Evolutionary conservation across 139 green algal species (phyloP), one percentile per base, ranked within the genome.

Genomic region (Chlamydomonas incerta): DNA sequence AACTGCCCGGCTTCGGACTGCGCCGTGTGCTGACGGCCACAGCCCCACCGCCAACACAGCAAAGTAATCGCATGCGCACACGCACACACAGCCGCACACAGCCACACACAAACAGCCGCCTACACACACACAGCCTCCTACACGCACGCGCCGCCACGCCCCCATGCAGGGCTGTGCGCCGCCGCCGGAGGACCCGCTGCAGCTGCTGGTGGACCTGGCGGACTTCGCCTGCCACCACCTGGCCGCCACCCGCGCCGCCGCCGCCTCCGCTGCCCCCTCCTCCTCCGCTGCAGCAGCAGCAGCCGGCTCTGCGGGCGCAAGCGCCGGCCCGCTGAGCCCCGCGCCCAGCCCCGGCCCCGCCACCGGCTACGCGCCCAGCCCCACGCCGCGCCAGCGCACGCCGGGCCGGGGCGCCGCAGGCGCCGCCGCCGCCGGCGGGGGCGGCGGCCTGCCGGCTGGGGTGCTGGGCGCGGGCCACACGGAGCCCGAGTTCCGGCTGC

Each of bases 331-430:
- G 29, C 1, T 20, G 13, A 4, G 5, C 63, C 13, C 63, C 63
- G n/a, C 63, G n/a, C 63, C 24, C 21, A 67, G 63, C 65, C 63
- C 77, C 28, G 65, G 63, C n/a, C 77, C 65, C 37, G 29, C 35
- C 23, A 14, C 47, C 34, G 50, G 65, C 65, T 46, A 26, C 65
- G n/a, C 73, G 37, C 58, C 74, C 60, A 73, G 60, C 75, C 50
- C 75, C 66, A 85, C 47, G 31, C 79, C 79, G 20, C 66, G 65
- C 5, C 65, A 68, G 10, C 63, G 77, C 47, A 85, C 79, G 11
- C 79, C 79, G 1, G 34, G 37, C 62, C 23, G 35, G 18, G 58
- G 37, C 37, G 10, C 28, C 14, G 4, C 5, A 1, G 73, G 73
- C n/a, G n/a, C 24, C 33, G 9, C 46, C 41, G 63, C 6, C 23